Evolutionary conservation across 495 filamentous ascomycete genomes (phyloP).

Genomic region (Aspergillus steynii): DNA sequence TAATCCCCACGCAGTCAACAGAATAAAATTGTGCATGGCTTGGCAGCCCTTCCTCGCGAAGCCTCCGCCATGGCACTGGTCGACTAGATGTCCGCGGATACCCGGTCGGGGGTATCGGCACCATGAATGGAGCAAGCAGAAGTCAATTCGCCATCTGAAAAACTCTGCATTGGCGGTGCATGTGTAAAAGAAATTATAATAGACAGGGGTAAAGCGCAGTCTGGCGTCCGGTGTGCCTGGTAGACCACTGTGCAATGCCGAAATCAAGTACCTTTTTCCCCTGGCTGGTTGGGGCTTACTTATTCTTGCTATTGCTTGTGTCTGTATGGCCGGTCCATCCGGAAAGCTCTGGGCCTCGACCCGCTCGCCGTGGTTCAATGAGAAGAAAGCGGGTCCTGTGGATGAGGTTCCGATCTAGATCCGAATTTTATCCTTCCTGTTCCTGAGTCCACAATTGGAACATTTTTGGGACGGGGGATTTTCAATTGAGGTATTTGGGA

Average conservation of each 20-base stretch:
- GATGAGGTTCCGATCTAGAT: conserved; percentile 1
- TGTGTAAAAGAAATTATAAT: neutral
- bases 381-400: neutral
- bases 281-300: neutral
- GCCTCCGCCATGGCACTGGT: neutral
- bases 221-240: neutral
- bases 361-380: neutral
- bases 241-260: neutral
- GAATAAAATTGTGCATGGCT: neutral
- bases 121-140: neutral
- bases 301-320: neutral
- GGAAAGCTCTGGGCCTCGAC: conserved; percentile 1
- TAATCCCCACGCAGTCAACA: conserved; percentile 1
- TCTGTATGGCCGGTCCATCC: neutral
- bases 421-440: conserved; percentile 5
- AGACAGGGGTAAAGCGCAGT: neutral
- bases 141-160: neutral
- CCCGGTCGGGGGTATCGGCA: neutral
- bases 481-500: neutral
- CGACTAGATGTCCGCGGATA: neutral
- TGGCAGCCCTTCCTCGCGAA: neutral
- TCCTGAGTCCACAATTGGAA: neutral
- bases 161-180: neutral
- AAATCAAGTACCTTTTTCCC: too few relatives aligned
- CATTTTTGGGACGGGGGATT: neutral